Evolutionary conservation across 306 rosid genomes (phyloP).

Genomic region (Oxytropis ochrocephala): DNA sequence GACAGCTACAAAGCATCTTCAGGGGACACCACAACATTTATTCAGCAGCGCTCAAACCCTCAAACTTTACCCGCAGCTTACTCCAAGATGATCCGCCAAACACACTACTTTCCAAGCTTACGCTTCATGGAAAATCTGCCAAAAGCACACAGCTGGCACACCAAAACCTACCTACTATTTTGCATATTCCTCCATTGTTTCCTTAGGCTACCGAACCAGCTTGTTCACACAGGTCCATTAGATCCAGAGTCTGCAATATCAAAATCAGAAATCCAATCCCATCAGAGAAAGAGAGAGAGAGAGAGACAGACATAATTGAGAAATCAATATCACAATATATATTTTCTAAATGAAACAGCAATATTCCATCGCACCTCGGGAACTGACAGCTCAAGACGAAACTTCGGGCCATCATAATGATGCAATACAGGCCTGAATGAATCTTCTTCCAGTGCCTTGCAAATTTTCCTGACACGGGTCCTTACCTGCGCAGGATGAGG

Average conservation of each 20-base stretch:
- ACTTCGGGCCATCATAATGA: slow-evolving; percentile 98
- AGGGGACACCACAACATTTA: slow-evolving; percentile 39
- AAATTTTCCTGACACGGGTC: slow-evolving; percentile 70
- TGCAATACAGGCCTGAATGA: slow-evolving; percentile 97
- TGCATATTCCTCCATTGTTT: slow-evolving; percentile 19
- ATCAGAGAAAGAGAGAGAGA: not conserved
- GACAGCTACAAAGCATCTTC: slow-evolving; percentile 42
- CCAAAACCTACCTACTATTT: slow-evolving; percentile 41
- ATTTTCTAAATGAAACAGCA: not conserved
- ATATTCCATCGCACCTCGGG: slow-evolving; percentile 62
- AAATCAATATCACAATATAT: not conserved
- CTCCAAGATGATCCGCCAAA: slow-evolving; percentile 26
- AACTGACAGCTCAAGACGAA: slow-evolving; percentile 96
- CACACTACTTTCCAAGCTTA: slow-evolving; percentile 74
- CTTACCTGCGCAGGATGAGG: slow-evolving; percentile 48
- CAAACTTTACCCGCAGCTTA: slow-evolving; percentile 27
- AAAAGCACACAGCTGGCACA: slow-evolving; percentile 55
- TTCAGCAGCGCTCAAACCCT: slow-evolving; percentile 42
- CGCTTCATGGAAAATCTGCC: slow-evolving; percentile 86
- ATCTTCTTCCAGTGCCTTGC: slow-evolving; percentile 97
- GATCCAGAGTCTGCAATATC: slow-evolving; percentile 79
- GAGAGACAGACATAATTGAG: not conserved
- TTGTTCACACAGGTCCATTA: slow-evolving; percentile 89
- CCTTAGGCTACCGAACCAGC: slow-evolving; percentile 81
- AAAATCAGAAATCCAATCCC: not conserved